Evolutionary conservation across 2,329 filamentous ascomycete genomes (phyloP).

Genomic region (Phaeosphaeriaceae sp.): DNA sequence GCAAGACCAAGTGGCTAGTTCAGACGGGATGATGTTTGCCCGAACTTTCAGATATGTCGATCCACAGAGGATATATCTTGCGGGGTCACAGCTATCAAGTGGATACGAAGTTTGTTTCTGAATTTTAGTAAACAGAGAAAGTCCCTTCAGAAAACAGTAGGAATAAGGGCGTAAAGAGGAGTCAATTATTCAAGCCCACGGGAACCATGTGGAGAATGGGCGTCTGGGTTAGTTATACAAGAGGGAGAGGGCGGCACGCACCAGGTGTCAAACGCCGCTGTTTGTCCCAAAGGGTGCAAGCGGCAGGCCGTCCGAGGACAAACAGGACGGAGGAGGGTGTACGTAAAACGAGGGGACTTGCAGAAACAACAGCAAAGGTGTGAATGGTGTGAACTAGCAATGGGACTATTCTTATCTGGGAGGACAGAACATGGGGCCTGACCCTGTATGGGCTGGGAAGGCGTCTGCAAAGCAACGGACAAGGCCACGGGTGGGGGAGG

Average conservation of each 20-base stretch:
- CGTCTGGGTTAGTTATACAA: slow-evolving; percentile 32
- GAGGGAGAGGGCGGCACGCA: slow-evolving; percentile 37
- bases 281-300: slow-evolving; percentile 30
- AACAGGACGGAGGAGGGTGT: slow-evolving; percentile 36
- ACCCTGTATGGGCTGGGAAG: slow-evolving; percentile 36
- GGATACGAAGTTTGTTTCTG: background rate
- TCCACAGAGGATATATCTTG: slow-evolving; percentile 28
- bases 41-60: slow-evolving; percentile 36
- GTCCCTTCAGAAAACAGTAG: slow-evolving; percentile 10
- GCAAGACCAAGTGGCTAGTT: slow-evolving; percentile 12
- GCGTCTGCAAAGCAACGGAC: slow-evolving; percentile 33
- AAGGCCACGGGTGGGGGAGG: slow-evolving; percentile 27
- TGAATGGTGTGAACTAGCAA: slow-evolving; percentile 34
- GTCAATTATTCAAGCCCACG: slow-evolving; percentile 23
- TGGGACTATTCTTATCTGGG: slow-evolving; percentile 24
- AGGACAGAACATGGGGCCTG: slow-evolving; percentile 27
- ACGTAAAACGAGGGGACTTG: slow-evolving; percentile 36
- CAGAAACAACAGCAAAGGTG: slow-evolving; percentile 27
- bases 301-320: slow-evolving; percentile 28
- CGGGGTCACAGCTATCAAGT: slow-evolving; percentile 13
- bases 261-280: slow-evolving; percentile 38
- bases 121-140: background rate
- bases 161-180: slow-evolving; percentile 16
- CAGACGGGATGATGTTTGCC: slow-evolving; percentile 28
- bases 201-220: slow-evolving; percentile 39